Conservation (phyloP, 106 monocot genomes). For the Vanilla planifolia region DNA sequence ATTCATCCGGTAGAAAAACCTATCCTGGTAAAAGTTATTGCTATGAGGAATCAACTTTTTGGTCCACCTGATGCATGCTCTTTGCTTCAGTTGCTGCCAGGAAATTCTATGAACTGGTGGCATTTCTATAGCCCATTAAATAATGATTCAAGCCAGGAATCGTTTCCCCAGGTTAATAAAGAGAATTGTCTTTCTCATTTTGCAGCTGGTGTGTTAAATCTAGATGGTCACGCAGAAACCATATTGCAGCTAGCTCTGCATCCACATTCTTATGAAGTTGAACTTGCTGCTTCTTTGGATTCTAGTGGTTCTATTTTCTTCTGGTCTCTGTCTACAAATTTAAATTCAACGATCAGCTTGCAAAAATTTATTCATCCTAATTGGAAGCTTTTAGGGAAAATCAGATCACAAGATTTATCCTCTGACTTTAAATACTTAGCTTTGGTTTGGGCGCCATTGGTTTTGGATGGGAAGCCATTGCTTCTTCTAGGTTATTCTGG, state of each 20-base stretch:
- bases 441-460: slow-evolving; percentile 68
- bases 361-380: slow-evolving; percentile 26
- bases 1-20: slow-evolving; percentile 16
- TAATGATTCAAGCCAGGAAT: slow-evolving; percentile 13
- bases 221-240: slow-evolving; percentile 55
- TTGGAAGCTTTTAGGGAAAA: slow-evolving; percentile 61
- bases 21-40: slow-evolving; percentile 51
- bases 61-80: slow-evolving; percentile 64
- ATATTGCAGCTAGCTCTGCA: slow-evolving; percentile 62
- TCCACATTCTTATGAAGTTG: slow-evolving; percentile 51
- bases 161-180: slow-evolving; percentile 11
- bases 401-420: slow-evolving; percentile 26
- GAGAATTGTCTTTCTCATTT: slow-evolving; percentile 35
- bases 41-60: slow-evolving; percentile 41
- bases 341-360: slow-evolving; percentile 24
- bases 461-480: slow-evolving; percentile 47
- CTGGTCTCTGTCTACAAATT: slow-evolving; percentile 69
- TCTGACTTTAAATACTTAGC: slow-evolving; percentile 39
- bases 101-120: slow-evolving; percentile 57
- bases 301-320: slow-evolving; percentile 66
- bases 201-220: slow-evolving; percentile 27
- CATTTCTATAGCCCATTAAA: slow-evolving; percentile 24
- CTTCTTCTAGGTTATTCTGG: slow-evolving; percentile 64
- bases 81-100: slow-evolving; percentile 62
- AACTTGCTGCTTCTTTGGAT: slow-evolving; percentile 77